Evolutionary conservation across 2,329 filamentous ascomycete genomes (phyloP), one percentile per base, ranked within the genome.

Genomic region (Hypoxylon sp.): DNA sequence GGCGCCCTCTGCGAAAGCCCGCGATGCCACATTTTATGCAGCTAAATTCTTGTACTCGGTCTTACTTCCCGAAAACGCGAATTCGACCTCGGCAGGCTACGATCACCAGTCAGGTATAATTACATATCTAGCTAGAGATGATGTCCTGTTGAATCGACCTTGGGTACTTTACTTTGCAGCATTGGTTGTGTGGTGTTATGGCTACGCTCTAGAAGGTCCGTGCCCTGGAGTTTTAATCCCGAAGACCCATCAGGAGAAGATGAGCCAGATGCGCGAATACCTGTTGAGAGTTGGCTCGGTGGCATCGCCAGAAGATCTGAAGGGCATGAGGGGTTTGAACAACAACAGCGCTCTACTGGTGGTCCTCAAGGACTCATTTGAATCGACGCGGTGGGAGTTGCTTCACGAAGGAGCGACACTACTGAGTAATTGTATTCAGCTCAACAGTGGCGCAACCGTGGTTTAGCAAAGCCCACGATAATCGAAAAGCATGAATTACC

Each of bases 101-200:
- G 78, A 70, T 63, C 66, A 56, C 37, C 77, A 73, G 47, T 74
- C 80, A 17, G 82, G 82, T 3, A 83, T 82, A 56, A 78, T 83
- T 62, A 80, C 86, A 5, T 99, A 98, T 79, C 91, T 90, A 17
- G 94, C 94, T 0, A 88, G 94, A 19, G 92, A 97, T 74, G 96
- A 99, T 75, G 92, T 94, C 58, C 85, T 98, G 1, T 86, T 98
- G 66, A 97, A 98, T 76, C 87, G 96, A 14, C 93, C 95, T 0
- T 99, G 96, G 95, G 94, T 98, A 10, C 84, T 98, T 56, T 99
- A 98, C 80, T 97, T 97, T 77, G 93, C 96, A 0, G 90, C 91
- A 0, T 85, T 99, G 13, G 93, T 98, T 22, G 92, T 98, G 0
- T 99, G 96, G 96, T 94, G 90, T 67, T 99, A 98, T 75, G 95